These are phyloP conservation scores for Ophiostoma montium DNA, from an alignment of 2,329 filamentous ascomycete genomes.

Conservation along the genomic window DNA sequence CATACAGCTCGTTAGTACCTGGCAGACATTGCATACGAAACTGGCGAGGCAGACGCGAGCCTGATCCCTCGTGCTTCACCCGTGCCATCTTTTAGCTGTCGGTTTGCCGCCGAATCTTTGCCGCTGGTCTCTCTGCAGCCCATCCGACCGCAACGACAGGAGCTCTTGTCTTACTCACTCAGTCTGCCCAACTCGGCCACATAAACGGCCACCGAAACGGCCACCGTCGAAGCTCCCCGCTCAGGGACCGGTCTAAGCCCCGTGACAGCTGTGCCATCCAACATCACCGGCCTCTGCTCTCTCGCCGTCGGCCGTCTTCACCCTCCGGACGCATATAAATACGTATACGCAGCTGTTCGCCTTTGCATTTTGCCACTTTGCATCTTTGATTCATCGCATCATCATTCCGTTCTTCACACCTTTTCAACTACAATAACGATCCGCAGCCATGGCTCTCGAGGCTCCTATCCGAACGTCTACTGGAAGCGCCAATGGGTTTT, in stretches of 20 bases:
- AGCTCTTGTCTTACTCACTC: not conserved
- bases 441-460: constrained; percentile 40
- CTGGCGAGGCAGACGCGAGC: not conserved
- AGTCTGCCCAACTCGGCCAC: constrained; percentile 2
- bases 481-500: constrained; percentile 39
- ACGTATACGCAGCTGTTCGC: not conserved
- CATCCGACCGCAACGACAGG: not conserved
- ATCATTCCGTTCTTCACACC: not conserved
- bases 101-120: not conserved
- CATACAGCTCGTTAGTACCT: not conserved
- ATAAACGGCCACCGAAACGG: not conserved
- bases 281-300: not conserved
- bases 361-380: not conserved
- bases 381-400: not conserved
- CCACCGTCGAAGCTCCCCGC: not conserved
- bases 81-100: not conserved
- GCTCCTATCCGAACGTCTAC: constrained; percentile 49
- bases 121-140: not conserved
- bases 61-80: not conserved
- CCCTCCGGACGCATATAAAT: too few relatives aligned
- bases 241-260: not conserved
- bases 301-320: not conserved
- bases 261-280: not conserved
- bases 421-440: not conserved
- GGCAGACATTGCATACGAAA: not conserved